Evolutionary conservation across 305 asterid genomes (phyloP), one percentile per base, ranked within the genome.

Genomic region (Fraxinus sp.): DNA sequence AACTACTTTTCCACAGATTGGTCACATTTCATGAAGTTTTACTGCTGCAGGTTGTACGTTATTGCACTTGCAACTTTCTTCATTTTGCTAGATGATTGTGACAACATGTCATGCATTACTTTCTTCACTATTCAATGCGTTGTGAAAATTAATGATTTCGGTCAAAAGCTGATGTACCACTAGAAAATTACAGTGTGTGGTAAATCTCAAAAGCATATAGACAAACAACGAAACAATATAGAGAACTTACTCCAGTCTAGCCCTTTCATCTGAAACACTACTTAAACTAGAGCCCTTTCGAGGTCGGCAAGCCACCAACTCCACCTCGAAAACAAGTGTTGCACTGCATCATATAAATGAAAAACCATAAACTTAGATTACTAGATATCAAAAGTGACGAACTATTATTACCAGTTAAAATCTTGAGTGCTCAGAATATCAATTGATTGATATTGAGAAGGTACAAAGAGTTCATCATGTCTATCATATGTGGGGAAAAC

Each of bases 231-330:
- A 70, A 30, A 14, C 18, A 18, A 77, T n/a, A 43, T 32, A 32
- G 49, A 16, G 55, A 24, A 87, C 97, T 91, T 91, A 96, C 99
- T 96, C 98, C 6, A 96, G 94, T 83, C 99, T 91, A 62, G 98
- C 94, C 87, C 90, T 91, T 89, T 96, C 99, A 64, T 94, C 97
- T 13, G 97, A 93, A 77, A 79, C 97, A 80, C 97, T 93, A 92
- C 98, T 86, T 75, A 93, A 80, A 78, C 98, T 95, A 73, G 98
- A 89, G 83, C 99, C 99, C 86, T 88, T 96, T 82, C 98, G 94
- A 68, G 99, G 98, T 79, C 96, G 87, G 89, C 99, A 96, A 80
- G 93, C 95, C 82, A 92, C 95, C 92, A 96, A 86, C 92, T 96
- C 99, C 85, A 96, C 93, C 91, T 96, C 99, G 79, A 96, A 96